Evolutionary conservation across 495 filamentous ascomycete genomes (phyloP).

Genomic region (Aspergillus funiculosus): DNA sequence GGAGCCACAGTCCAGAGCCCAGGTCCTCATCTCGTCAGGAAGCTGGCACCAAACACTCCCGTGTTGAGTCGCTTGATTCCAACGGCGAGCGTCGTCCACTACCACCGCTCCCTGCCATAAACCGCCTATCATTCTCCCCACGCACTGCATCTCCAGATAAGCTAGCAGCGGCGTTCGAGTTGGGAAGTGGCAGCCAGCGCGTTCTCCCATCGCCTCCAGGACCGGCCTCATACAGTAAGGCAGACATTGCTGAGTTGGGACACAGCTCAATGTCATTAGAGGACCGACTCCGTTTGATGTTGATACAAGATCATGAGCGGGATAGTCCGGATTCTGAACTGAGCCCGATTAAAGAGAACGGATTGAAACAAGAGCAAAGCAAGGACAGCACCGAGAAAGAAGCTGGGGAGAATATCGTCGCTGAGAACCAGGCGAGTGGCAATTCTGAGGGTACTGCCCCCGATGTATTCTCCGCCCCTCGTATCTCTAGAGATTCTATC

Average conservation of each 20-base stretch:
- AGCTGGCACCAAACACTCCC: slow-evolving; percentile 31
- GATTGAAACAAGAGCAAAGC: not conserved
- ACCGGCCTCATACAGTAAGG: slow-evolving; percentile 57
- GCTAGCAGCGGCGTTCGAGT: slow-evolving; percentile 58
- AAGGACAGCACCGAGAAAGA: not conserved
- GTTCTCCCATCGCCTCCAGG: slow-evolving; percentile 60
- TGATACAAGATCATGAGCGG: slow-evolving; percentile 56
- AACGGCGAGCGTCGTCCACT: slow-evolving; percentile 69
- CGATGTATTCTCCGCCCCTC: slow-evolving; percentile 49
- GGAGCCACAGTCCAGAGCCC: slow-evolving; percentile 52
- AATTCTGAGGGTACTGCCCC: slow-evolving; percentile 15
- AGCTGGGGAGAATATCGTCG: slow-evolving; percentile 20
- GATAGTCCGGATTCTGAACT: slow-evolving; percentile 10
- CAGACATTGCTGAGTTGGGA: slow-evolving; percentile 63
- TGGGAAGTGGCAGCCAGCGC: slow-evolving; percentile 53
- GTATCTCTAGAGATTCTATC: slow-evolving; percentile 90
- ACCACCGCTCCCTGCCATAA: slow-evolving; percentile 62
- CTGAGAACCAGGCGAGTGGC: slow-evolving; percentile 25
- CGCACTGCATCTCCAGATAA: slow-evolving; percentile 42
- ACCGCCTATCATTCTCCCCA: slow-evolving; percentile 28
- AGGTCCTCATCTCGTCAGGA: slow-evolving; percentile 37
- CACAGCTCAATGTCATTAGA: slow-evolving; percentile 71
- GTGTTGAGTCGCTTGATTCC: slow-evolving; percentile 62
- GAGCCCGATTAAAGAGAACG: not conserved
- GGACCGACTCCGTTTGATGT: slow-evolving; percentile 76